Conservation (phyloP, 1,284 basidiomycete genomes). For the Moesziomyces globuligerus region DNA sequence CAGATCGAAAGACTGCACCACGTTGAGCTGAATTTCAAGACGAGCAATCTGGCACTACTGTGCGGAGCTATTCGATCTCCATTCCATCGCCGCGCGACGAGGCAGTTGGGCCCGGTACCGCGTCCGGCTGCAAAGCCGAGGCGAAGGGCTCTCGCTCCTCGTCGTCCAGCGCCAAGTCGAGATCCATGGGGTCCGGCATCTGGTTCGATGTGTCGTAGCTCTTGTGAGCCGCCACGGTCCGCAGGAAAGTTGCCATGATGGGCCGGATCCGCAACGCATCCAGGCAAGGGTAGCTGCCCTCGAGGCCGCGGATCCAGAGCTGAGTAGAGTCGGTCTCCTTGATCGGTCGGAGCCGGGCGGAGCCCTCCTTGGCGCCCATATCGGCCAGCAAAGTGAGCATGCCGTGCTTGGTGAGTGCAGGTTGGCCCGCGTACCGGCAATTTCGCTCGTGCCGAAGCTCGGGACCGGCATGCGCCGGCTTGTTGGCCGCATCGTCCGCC, state of each 20-base stretch:
- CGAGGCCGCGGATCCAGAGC: not conserved
- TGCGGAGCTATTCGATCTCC: no score
- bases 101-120: no score
- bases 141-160: no score
- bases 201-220: not conserved
- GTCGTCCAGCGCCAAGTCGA: no score
- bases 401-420: not conserved
- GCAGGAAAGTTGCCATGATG: not conserved
- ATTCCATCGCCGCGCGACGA: no score
- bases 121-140: no score
- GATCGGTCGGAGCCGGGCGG: not conserved
- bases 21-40: no score
- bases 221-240: not conserved
- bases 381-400: conserved; percentile 3
- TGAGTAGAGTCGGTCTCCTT: not conserved
- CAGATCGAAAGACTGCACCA: no score
- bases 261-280: not conserved
- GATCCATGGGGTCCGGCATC: conserved; percentile 3
- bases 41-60: no score
- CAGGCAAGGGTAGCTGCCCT: conserved; percentile 3
- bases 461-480: conserved; percentile 2
- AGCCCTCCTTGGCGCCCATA: no score
- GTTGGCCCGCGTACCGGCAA: no score
- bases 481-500: not conserved
- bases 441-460: not conserved